Conservation (phyloP, 106 monocot species). For the Vanilla planifolia region DNA sequence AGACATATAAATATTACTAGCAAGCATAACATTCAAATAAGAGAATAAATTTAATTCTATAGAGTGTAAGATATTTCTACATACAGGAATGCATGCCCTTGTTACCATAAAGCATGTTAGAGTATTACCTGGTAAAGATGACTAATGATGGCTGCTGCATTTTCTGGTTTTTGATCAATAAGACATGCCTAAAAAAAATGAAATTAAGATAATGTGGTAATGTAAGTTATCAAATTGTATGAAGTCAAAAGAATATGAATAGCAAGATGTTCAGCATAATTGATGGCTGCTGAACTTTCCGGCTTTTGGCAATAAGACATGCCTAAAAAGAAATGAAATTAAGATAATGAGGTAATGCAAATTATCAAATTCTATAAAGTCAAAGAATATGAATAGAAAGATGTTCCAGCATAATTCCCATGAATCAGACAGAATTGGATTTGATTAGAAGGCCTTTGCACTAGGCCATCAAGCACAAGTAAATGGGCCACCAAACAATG, state of each 20-base stretch:
- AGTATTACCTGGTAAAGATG: neutral
- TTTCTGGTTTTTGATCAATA: slow-evolving; percentile 5
- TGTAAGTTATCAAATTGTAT: neutral
- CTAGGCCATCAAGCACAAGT: too few species aligned
- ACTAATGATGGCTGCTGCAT: slow-evolving; percentile 7
- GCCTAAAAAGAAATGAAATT: too few species aligned
- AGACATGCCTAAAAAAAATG: slow-evolving; percentile 5
- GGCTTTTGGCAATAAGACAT: too few species aligned
- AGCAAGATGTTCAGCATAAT: neutral
- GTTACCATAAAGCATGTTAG: neutral
- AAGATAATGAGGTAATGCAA: too few species aligned
- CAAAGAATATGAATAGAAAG: too few species aligned
- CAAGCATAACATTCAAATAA: neutral
- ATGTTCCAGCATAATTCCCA: too few species aligned
- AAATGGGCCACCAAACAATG: too few species aligned
- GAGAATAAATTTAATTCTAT: too few species aligned
- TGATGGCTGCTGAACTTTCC: too few species aligned
- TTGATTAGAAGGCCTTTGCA: too few species aligned
- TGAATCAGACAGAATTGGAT: too few species aligned
- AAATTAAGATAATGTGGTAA: neutral
- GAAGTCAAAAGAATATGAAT: neutral
- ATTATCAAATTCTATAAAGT: too few species aligned
- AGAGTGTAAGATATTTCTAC: neutral
- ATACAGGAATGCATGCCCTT: neutral
- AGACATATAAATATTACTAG: neutral